These are phyloP conservation scores for Favolaschia claudopus DNA, from an alignment of 768 basidiomycete genomes.

Conservation along the genomic window DNA sequence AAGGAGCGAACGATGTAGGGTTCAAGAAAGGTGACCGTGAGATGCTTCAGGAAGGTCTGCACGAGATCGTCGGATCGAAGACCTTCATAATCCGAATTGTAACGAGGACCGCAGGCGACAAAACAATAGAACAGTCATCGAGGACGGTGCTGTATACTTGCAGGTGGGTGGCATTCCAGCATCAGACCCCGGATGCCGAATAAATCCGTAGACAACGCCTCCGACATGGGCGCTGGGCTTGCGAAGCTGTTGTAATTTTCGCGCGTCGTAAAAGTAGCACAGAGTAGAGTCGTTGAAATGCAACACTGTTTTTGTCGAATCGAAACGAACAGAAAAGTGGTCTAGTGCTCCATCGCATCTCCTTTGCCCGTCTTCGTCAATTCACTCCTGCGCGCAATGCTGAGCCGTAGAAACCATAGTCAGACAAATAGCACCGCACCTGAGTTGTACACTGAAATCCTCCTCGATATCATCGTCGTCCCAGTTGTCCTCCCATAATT, in stretches of 20 bases:
- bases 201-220: constrained; percentile 17
- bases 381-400: constrained; percentile 57
- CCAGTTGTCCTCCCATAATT: constrained; percentile 99
- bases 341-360: constrained; percentile 63
- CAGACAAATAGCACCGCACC: constrained; percentile 58
- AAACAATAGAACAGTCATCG: constrained; percentile 39
- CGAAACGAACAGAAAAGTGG: background rate
- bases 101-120: constrained; percentile 31
- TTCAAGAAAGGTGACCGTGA: constrained; percentile 48
- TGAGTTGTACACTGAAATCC: constrained; percentile 93
- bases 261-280: background rate
- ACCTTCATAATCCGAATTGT: constrained; percentile 47
- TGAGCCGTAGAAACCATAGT: background rate
- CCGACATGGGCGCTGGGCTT: constrained; percentile 30
- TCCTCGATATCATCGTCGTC: constrained; percentile 99
- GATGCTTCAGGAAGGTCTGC: constrained; percentile 49
- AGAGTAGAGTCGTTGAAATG: background rate
- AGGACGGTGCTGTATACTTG: constrained; percentile 44
- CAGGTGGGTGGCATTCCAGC: constrained; percentile 41
- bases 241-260: constrained; percentile 31
- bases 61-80: constrained; percentile 41
- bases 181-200: no score
- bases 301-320: background rate
- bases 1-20: constrained; percentile 12
- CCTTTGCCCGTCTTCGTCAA: constrained; percentile 65